Base-by-base conservation (phyloP, 371 early-diverging fungal species). In the Mortierella sp. region DNA sequence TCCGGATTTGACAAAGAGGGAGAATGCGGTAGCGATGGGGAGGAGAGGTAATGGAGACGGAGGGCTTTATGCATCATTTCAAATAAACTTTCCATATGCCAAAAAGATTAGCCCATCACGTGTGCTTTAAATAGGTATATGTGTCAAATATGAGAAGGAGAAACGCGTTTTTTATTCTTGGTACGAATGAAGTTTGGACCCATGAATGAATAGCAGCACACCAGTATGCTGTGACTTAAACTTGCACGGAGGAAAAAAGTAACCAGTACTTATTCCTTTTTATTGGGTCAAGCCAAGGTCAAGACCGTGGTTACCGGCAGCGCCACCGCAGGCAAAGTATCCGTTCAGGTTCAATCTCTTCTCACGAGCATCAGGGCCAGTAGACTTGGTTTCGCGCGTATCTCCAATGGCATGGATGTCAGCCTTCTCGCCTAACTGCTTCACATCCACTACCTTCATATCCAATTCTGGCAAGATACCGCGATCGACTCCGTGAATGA, bases 401-500 rank as follows among this genome's bases (percentile, higher is more conserved):
- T 65, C 65, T 22, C 65, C 65, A 1, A 24, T 16, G 12, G 65
- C 65, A 39, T 51, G 37, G 39, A 28, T 30, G 32, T 58, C n/a
- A 4, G 26, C 26, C 67, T 67, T 59, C n/a, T 60, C 39, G 22
- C 39, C 37, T 18, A 37, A n/a, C 37, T 60, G 60, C 60, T 60
- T 60, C n/a, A 69, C 62, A 4, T 64, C 52, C 49, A 52, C 64
- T 0, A 51, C 51, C 35, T 59, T 72, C 72, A 72, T 72, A 3
- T 39, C 26, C 43, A 72, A 51, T 2, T 12, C 43, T 0, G 72
- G 72, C 57, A 72, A 37, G 12, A 59, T 51, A 39, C 62, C 72
- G 14, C 45, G 26, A 8, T 58, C 16, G 55, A 39, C 52, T 10
- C 72, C 72, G 0, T 66, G 24, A 37, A 72, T 72, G 40, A 63